Conservation (phyloP, 768 basidiomycete species). For the Russula sp. region DNA sequence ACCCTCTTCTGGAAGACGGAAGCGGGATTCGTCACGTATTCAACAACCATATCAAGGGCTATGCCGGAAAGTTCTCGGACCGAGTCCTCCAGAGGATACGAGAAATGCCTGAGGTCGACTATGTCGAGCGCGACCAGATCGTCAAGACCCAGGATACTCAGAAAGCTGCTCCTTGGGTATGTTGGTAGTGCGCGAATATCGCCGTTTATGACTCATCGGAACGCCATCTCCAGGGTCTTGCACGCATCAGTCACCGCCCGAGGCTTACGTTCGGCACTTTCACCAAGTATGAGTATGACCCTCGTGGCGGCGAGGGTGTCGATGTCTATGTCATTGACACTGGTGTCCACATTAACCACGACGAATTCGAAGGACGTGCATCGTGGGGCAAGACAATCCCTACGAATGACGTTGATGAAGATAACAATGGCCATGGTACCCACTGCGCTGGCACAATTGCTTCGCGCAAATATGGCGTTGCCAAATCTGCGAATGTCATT, state of each 20-base stretch:
- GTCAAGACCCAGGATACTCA: slow-evolving; percentile 72
- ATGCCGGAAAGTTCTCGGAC: slow-evolving; percentile 73
- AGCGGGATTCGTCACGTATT: slow-evolving; percentile 73
- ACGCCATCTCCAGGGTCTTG: slow-evolving; percentile 68
- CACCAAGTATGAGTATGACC: slow-evolving; percentile 69
- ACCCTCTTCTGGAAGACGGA: slow-evolving; percentile 46
- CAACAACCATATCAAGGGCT: slow-evolving; percentile 65
- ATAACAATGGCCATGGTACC: slow-evolving; percentile 93
- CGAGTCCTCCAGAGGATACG: slow-evolving; percentile 70
- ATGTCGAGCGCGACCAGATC: slow-evolving; percentile 90
- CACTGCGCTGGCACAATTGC: slow-evolving; percentile 97
- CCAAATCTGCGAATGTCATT: slow-evolving; percentile 84
- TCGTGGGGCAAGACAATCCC: slow-evolving; percentile 94
- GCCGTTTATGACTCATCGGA: slow-evolving; percentile 13
- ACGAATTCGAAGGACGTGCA: slow-evolving; percentile 86
- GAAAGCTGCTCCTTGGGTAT: slow-evolving; percentile 81
- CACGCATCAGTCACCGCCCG: slow-evolving; percentile 84
- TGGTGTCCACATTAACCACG: slow-evolving; percentile 82
- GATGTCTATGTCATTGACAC: slow-evolving; percentile 88
- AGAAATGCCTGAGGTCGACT: slow-evolving; percentile 81
- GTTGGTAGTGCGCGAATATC: slow-evolving; percentile 28
- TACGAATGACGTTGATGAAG: slow-evolving; percentile 72
- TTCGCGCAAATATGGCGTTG: slow-evolving; percentile 90
- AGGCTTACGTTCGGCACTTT: slow-evolving; percentile 78
- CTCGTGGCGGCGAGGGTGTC: slow-evolving; percentile 81